Conservation (phyloP, 306 rosid species). For the Castanea mollissima region DNA sequence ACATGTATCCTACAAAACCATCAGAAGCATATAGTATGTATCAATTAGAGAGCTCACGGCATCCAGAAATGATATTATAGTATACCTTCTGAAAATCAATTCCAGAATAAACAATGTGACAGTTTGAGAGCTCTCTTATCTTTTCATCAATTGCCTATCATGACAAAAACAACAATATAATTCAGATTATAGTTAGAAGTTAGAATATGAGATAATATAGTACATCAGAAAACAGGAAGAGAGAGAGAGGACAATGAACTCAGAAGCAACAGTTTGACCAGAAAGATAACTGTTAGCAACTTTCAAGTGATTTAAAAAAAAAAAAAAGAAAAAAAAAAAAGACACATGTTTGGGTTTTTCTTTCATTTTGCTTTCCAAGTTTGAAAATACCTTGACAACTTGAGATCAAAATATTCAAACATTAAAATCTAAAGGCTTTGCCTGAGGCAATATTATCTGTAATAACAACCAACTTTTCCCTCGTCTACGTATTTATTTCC, state of each 20-base stretch:
- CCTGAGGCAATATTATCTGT: background rate
- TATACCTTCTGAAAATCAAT: slow-evolving; percentile 81
- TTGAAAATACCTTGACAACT: background rate
- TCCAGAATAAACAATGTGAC: slow-evolving; percentile 85
- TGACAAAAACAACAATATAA: slow-evolving; percentile 16
- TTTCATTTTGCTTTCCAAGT: background rate
- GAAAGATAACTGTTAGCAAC: background rate
- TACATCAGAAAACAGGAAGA: background rate
- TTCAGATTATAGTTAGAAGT: slow-evolving; percentile 6
- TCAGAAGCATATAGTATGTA: background rate
- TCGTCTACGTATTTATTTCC: background rate
- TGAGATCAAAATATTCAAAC: background rate
- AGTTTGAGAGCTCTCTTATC: slow-evolving; percentile 93
- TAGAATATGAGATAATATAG: slow-evolving; percentile 11
- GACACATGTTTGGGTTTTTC: background rate
- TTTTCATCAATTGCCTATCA: slow-evolving; percentile 93
- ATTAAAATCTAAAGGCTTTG: background rate
- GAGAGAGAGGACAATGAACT: background rate
- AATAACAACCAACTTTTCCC: background rate
- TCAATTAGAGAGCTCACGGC: background rate
- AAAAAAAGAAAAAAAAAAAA: background rate
- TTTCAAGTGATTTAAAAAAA: background rate
- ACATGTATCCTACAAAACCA: background rate
- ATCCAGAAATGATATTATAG: slow-evolving; percentile 3
- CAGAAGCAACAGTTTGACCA: slow-evolving; percentile 10